Percentiles rank a stretch among this genome's conserved stretches.
These are phyloP conservation scores for Fusarium sp. DNA, from an alignment of 2,329 filamentous ascomycete species.

Conservation along the genomic window DNA sequence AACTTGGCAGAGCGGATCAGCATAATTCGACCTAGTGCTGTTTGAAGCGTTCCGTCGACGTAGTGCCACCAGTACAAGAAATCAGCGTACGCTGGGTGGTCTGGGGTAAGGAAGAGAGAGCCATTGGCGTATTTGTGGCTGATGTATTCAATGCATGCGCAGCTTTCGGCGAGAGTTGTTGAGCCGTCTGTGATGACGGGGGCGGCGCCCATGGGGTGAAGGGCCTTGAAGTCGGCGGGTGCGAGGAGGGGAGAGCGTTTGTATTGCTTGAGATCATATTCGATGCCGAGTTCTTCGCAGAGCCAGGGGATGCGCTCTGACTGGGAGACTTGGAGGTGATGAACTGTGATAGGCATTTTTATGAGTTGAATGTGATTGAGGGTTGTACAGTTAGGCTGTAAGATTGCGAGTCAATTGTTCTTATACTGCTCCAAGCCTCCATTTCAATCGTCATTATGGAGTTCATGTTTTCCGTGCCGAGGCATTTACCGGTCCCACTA, in stretches of 20 bases:
- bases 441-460: constrained; percentile 7
- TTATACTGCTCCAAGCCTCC: constrained; percentile 1
- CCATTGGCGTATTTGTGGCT: constrained; percentile 62
- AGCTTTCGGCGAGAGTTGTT: constrained; percentile 66
- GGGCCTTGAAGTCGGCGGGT: constrained; percentile 36
- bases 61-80: constrained; percentile 75
- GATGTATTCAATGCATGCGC: constrained; percentile 72
- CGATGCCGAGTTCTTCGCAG: constrained; percentile 69
- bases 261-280: constrained; percentile 54
- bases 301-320: constrained; percentile 73
- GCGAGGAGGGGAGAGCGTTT: constrained; percentile 31
- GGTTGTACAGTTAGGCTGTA: neutral
- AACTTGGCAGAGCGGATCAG: constrained; percentile 37
- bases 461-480: constrained; percentile 3
- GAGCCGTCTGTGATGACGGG: constrained; percentile 69
- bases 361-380: neutral
- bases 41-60: constrained; percentile 58
- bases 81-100: constrained; percentile 63
- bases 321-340: constrained; percentile 68
- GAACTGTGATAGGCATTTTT: constrained; percentile 52
- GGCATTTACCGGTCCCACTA: constrained; percentile 22
- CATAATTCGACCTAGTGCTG: constrained; percentile 53
- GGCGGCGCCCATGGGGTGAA: constrained; percentile 63
- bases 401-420: neutral
- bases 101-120: constrained; percentile 57